Percentiles rank a stretch among this genome's conserved stretches.
Evolutionary conservation across 2,329 filamentous ascomycete species (phyloP).

Genomic region (Arthroderma sp.): DNA sequence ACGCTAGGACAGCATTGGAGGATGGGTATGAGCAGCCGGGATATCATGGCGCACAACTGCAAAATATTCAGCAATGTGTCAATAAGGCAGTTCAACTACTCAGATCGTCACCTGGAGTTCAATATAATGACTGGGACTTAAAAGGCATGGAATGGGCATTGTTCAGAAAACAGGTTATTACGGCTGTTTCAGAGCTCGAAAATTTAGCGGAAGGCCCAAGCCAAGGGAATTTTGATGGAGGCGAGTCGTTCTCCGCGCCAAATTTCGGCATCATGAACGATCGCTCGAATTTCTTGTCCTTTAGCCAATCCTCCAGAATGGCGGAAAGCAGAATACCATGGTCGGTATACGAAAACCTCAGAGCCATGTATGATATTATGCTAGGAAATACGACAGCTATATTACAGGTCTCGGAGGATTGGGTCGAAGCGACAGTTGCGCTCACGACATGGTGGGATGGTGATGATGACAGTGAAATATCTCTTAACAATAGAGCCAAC

Average conservation of each 20-base stretch:
- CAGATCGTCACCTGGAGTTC: constrained; percentile 56
- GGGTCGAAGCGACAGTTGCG: constrained; percentile 77
- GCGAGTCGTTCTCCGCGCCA: constrained; percentile 32
- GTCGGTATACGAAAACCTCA: constrained; percentile 76
- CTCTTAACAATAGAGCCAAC: constrained; percentile 13
- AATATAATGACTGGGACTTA: constrained; percentile 62
- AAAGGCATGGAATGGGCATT: constrained; percentile 69
- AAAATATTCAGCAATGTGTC: constrained; percentile 61
- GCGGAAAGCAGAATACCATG: constrained; percentile 80
- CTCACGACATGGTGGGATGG: constrained; percentile 90
- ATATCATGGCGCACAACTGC: constrained; percentile 63
- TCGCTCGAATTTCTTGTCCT: constrained; percentile 44
- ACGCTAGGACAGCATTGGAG: constrained; percentile 52
- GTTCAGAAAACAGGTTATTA: constrained; percentile 62
- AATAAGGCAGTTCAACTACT: constrained; percentile 56
- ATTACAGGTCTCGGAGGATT: constrained; percentile 66
- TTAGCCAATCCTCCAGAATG: constrained; percentile 54
- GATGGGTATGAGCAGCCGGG: constrained; percentile 51
- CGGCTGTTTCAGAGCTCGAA: constrained; percentile 56
- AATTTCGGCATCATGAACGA: constrained; percentile 31
- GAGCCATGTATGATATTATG: constrained; percentile 66
- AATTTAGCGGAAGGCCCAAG: constrained; percentile 66
- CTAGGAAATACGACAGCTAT: constrained; percentile 66
- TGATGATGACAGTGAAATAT: constrained; percentile 42
- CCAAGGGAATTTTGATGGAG: constrained; percentile 30